Evolutionary conservation across 2,329 filamentous ascomycete species (phyloP).

Genomic region (Bipolaris bicolor): DNA sequence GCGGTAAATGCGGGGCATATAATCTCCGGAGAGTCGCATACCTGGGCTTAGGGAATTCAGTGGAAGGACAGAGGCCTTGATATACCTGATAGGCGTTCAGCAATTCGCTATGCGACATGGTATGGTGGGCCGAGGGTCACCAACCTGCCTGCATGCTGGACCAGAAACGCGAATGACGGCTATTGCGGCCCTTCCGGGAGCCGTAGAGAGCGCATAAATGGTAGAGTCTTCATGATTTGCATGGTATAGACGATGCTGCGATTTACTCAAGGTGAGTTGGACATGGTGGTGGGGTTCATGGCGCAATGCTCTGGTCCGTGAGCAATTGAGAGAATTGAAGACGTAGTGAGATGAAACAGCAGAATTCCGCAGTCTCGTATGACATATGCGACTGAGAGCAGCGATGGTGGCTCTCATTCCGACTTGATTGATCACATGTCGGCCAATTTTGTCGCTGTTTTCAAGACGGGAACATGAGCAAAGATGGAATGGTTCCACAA

Average conservation of each 20-base stretch:
- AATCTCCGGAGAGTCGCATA: conserved; percentile 76
- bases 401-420: conserved; percentile 45
- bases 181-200: conserved; percentile 84
- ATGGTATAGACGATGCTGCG: conserved; percentile 24
- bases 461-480: not conserved
- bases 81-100: conserved; percentile 62
- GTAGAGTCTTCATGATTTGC: conserved; percentile 56
- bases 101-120: not conserved
- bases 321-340: not conserved
- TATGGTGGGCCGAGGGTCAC: not conserved
- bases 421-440: conserved; percentile 29
- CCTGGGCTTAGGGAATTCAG: conserved; percentile 62
- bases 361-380: not conserved
- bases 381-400: conserved; percentile 19
- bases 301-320: not conserved
- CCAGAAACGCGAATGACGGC: conserved; percentile 90
- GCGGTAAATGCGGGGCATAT: conserved; percentile 60
- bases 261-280: conserved; percentile 23
- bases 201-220: conserved; percentile 92
- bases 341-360: not conserved
- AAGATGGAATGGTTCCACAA: not conserved
- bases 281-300: conserved; percentile 11
- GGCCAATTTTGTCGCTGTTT: conserved; percentile 12
- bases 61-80: conserved; percentile 64
- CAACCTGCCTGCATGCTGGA: conserved; percentile 70